A percentile compares a stretch with the other conserved stretches of the same genome.
phyloP scores from a whole-genome alignment of 1,139 yeast species.

The Zygosaccharomyces sapae region DNA sequence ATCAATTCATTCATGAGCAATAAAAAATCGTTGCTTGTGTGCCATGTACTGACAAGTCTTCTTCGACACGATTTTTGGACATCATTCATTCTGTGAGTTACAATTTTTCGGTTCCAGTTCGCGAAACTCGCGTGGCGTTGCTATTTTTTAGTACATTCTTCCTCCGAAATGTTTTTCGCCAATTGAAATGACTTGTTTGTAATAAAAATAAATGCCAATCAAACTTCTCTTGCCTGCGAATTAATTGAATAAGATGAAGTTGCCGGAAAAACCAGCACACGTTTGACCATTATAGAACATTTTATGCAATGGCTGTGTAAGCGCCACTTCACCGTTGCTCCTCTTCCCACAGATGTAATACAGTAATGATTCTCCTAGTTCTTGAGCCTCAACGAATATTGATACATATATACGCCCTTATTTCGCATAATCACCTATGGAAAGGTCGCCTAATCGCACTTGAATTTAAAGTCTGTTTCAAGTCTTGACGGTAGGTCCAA shows the following conservation, averaged over 20 bases:
- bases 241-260: neutral
- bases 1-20: too few relatives aligned
- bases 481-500: too few relatives aligned
- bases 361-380: neutral
- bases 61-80: too few relatives aligned
- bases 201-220: neutral
- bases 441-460: too few relatives aligned
- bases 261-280: neutral
- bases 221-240: neutral
- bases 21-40: too few relatives aligned
- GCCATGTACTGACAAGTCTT: too few relatives aligned
- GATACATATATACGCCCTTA: too few relatives aligned
- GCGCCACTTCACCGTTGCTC: neutral
- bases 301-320: neutral
- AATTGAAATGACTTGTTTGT: neutral
- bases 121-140: slow-evolving; percentile 1
- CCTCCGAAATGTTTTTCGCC: neutral
- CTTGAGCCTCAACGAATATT: neutral
- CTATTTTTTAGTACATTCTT: neutral
- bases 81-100: too few relatives aligned
- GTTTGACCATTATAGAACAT: neutral
- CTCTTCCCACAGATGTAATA: neutral
- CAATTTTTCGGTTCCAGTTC: neutral
- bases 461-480: too few relatives aligned
- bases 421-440: too few relatives aligned